Evolutionary conservation across 177 flowering plant species (phyloP), one percentile per base, ranked within the genome.

Genomic region (Vitis hybrid): DNA sequence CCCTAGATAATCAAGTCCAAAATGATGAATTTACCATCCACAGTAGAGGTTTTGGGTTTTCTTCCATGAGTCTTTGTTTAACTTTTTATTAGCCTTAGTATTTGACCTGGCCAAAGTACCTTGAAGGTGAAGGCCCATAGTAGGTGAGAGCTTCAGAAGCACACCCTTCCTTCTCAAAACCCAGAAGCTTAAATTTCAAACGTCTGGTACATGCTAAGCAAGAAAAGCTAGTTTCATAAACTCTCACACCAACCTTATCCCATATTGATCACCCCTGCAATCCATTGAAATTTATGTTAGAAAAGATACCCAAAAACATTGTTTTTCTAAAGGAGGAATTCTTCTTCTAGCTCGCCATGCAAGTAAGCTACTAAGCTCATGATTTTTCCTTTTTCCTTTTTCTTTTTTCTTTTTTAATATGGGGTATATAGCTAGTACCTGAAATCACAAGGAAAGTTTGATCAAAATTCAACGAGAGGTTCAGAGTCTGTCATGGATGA

Each of bases 61-160:
- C 71, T 75, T 75, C 48, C 40, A 56, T 13, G 65, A 67, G 58
- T 51, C 3, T 18, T 18, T 60, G 64, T n/a, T 17, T 57, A 52
- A 52, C 40, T n/a, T 23, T 56, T 23, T 32, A 59, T 52, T 56
- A 60, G 21, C 30, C 14, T 2, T 58, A 50, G 58, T 19, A 11
- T 14, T 18, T n/a, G 19, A 40, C 9, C 7, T 55, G 62, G 62
- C 52, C 49, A 56, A 6, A 64, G 61, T 62, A 62, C 34, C 81
- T 78, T 82, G 68, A n/a, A 45, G 48, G 4, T 68, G 77, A 83
- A 83, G 86, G 70, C 59, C 76, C 70, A 74, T 57, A 72, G 71
- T 79, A 74, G 86, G 86, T 83, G 79, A 73, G 75, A 77, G 71
- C 79, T 83, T 83, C 78, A 76, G 45, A 48, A 21, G 32, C 60